phyloP scores from a whole-genome alignment of 1,139 yeast species.

The Suhomyces anneliseae region DNA sequence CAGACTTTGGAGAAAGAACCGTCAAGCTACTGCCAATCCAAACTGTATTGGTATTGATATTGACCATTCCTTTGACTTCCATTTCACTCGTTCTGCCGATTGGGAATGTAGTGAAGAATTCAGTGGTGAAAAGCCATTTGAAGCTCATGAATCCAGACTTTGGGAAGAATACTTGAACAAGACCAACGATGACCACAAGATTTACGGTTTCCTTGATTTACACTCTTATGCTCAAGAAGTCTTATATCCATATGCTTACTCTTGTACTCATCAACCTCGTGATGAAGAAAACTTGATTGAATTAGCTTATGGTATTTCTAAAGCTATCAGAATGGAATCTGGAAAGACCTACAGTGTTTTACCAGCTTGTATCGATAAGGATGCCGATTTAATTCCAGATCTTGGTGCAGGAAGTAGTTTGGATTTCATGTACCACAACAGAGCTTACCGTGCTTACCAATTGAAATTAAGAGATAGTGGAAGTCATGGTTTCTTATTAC shows the following conservation, averaged over 20 bases:
- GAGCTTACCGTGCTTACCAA: constrained; percentile 84
- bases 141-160: constrained; percentile 68
- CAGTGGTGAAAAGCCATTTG: constrained; percentile 74
- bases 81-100: constrained; percentile 65
- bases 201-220: constrained; percentile 76
- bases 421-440: constrained; percentile 80
- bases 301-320: constrained; percentile 76
- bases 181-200: constrained; percentile 58
- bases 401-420: constrained; percentile 80
- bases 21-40: constrained; percentile 70
- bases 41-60: constrained; percentile 81
- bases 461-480: constrained; percentile 82
- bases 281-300: constrained; percentile 81
- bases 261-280: constrained; percentile 70
- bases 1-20: constrained; percentile 85
- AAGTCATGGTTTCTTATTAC: constrained; percentile 77
- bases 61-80: constrained; percentile 79
- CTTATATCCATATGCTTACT: constrained; percentile 78
- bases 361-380: constrained; percentile 79
- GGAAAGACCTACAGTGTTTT: constrained; percentile 68
- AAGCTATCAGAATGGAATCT: constrained; percentile 61
- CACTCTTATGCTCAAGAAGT: constrained; percentile 86
- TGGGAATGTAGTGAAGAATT: constrained; percentile 83
- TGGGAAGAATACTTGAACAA: constrained; percentile 65
- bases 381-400: constrained; percentile 67